phyloP scores from a whole-genome alignment of 352 stramenopile genomes.

The Pythium monospermum region DNA sequence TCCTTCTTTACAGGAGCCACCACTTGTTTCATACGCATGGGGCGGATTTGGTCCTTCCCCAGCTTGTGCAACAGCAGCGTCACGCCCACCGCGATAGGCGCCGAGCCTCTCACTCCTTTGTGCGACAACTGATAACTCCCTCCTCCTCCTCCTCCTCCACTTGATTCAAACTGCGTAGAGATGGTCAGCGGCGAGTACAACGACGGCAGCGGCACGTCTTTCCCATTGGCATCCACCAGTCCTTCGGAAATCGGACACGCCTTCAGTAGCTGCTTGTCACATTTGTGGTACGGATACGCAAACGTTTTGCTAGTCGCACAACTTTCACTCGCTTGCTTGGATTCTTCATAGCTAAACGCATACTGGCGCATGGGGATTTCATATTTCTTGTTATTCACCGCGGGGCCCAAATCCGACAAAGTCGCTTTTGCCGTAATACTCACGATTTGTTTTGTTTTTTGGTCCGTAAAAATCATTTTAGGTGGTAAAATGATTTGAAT shows the following conservation, averaged over 20 bases:
- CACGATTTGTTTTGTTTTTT: neutral
- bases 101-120: slow-evolving; percentile 5
- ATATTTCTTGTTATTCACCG: slow-evolving; percentile 15
- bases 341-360: slow-evolving; percentile 10
- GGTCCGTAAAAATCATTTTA: neutral
- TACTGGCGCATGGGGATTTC: slow-evolving; percentile 10
- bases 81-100: slow-evolving; percentile 4
- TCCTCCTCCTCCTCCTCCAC: neutral
- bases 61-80: slow-evolving; percentile 5
- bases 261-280: neutral
- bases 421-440: slow-evolving; percentile 3
- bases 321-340: neutral
- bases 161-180: neutral
- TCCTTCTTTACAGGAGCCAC: neutral
- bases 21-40: neutral
- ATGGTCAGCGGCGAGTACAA: slow-evolving; percentile 11
- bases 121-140: neutral
- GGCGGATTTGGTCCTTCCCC: neutral
- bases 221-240: neutral
- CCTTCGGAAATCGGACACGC: slow-evolving; percentile 7
- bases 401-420: slow-evolving; percentile 9
- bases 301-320: neutral
- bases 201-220: slow-evolving; percentile 12
- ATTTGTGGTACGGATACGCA: slow-evolving; percentile 6
- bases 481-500: slow-evolving; percentile 10